These are phyloP conservation scores for Rhizopus sp. DNA, from an alignment of 371 early-diverging fungal genomes.

Conservation along the genomic window DNA sequence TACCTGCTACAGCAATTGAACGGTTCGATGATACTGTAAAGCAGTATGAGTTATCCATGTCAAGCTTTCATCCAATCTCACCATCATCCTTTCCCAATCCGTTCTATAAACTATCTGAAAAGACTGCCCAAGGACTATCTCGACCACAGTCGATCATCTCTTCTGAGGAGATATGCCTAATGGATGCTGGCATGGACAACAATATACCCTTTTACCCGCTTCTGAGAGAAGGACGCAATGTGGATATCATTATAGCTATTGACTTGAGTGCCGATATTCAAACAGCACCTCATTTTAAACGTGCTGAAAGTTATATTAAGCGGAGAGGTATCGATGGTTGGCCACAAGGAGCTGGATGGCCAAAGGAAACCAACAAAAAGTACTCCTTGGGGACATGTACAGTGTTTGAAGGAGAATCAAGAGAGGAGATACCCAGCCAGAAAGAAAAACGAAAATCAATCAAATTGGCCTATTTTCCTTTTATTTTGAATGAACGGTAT, in stretches of 20 bases:
- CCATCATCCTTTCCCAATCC: constrained; percentile 62
- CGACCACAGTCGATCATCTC: constrained; percentile 25
- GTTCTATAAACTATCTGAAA: constrained; percentile 40
- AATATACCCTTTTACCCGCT: constrained; percentile 77
- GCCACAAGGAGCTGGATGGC: constrained; percentile 51
- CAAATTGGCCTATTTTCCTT: constrained; percentile 62
- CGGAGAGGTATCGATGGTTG: constrained; percentile 56
- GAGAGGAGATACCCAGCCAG: neutral
- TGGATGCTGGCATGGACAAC: constrained; percentile 81
- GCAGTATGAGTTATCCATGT: constrained; percentile 48
- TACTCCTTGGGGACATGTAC: constrained; percentile 42
- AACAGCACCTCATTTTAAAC: constrained; percentile 63
- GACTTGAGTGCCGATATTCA: constrained; percentile 77
- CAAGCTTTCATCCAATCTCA: constrained; percentile 54
- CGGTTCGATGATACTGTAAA: constrained; percentile 43
- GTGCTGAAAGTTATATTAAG: constrained; percentile 61
- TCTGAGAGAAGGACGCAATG: constrained; percentile 60
- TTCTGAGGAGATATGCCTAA: constrained; percentile 50
- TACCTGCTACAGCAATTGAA: constrained; percentile 32
- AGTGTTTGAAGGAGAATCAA: constrained; percentile 29
- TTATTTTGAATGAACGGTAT: constrained; percentile 55
- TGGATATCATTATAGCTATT: constrained; percentile 70
- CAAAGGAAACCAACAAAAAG: constrained; percentile 25
- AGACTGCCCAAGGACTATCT: neutral
- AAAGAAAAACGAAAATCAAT: constrained; percentile 42